Evolutionary conservation across 2,329 filamentous ascomycete genomes (phyloP), one percentile per base, ranked within the genome.

Genomic region (Rutstroemia sp.): DNA sequence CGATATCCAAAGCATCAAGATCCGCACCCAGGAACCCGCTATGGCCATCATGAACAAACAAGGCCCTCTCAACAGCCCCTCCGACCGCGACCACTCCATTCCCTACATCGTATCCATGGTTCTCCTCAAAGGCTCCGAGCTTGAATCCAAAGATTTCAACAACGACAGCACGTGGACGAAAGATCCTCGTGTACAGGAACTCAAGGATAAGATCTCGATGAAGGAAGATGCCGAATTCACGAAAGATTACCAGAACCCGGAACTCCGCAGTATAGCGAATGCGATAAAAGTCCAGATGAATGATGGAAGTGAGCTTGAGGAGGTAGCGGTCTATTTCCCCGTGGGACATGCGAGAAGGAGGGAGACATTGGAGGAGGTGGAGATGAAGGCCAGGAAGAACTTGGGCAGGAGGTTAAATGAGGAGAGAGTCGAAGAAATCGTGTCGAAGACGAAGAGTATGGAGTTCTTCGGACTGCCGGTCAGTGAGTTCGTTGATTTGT

Each of bases 311-410:
- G 42, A 45, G 17, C 38, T 71, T 10, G 58, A 65, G 2, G 69
- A 73, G 45, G 61, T 69, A 9, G 12, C 69, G 6, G 59, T 72
- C 5, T 63, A 76, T 58, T 76, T 73, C 63, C 72, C 73, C 0
- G 57, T 62, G 8, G 68, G 67, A 2, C 62, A 68, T 55, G 52
- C 52, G 7, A 54, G 56, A 45, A 51, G 61, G 23, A 34, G 25
- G 2, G 58, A 62, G 8, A 68, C 67, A 10, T 23, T 60, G 23
- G 47, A 36, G 6, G 21, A 50, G 10, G 62, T 68, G 3, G 52
- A 56, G 27, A 54, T 54, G 30, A 69, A 69, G 51, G 60, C 60
- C 10, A 48, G 46, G 45, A 58, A 51, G 51, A 68, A 68, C 47
- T 57, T 68, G 46, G 34, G 30, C 14, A 48, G 58, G n/a, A 56